These are phyloP conservation scores for Silene latifolia DNA, from an alignment of 148 eudicot genomes.

Conservation along the genomic window DNA sequence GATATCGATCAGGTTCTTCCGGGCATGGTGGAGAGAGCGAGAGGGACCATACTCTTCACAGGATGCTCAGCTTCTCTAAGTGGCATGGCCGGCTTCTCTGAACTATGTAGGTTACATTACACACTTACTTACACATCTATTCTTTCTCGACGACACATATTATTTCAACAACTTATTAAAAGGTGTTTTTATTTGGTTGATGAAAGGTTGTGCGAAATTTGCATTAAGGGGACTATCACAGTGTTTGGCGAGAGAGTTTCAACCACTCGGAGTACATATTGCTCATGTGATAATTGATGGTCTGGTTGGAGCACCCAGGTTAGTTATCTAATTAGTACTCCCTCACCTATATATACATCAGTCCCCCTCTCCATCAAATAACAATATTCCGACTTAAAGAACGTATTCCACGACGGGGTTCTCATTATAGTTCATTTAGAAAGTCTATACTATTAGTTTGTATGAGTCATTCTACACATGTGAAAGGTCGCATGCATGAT, in stretches of 20 bases:
- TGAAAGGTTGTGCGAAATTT: slow-evolving; percentile 76
- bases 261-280: slow-evolving; percentile 69
- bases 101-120: slow-evolving; percentile 58
- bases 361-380: too few species aligned
- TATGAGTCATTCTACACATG: too few species aligned
- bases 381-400: too few species aligned
- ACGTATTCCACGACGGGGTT: too few species aligned
- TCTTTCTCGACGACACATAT: neutral
- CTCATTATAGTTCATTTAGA: too few species aligned
- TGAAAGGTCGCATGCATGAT: too few species aligned
- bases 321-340: neutral
- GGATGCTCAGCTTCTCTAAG: slow-evolving; percentile 84
- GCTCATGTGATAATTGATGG: slow-evolving; percentile 80
- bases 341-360: too few species aligned
- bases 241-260: slow-evolving; percentile 74
- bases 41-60: slow-evolving; percentile 82
- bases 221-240: slow-evolving; percentile 77
- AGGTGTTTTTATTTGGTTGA: neutral
- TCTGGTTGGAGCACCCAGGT: slow-evolving; percentile 60
- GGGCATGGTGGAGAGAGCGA: slow-evolving; percentile 73
- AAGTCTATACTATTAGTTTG: too few species aligned
- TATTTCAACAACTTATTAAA: too few species aligned
- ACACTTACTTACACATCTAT: too few species aligned
- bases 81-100: slow-evolving; percentile 72
- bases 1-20: slow-evolving; percentile 59